Evolutionary conservation across 2,329 filamentous ascomycete species (phyloP), one percentile per base, ranked within the genome.

Genomic region (Beauveria sp.): DNA sequence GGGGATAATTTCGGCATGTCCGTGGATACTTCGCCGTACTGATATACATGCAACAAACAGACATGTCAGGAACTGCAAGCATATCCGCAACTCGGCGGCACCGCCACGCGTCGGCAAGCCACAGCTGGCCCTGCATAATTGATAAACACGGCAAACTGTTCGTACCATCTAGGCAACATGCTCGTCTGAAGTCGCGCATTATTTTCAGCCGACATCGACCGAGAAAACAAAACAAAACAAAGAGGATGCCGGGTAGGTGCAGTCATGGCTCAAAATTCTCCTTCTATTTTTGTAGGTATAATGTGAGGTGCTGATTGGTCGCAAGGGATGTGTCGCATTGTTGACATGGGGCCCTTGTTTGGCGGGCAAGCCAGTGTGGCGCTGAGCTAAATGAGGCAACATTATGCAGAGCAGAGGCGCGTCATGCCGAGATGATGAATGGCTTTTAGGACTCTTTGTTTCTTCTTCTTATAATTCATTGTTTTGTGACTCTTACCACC

Each of bases 401-500:
- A 45, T 59, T 59, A 59, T 59, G 57, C 57, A 57, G 42, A 47
- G 43, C 52, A 50, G 46, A 26, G 46, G 38, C 47, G 56, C 47
- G 20, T 59, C 30, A 59, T 52, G 14, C n/a, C 8, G 34, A 42
- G 46, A 18, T 24, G 26, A 58, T 51, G 51, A 43, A 57, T 24
- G 28, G 49, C 28, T 50, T 28, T 28, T n/a, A 28, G 10, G 6
- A 30, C 28, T 7, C 34, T 38, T 38, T 16, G 16, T 1, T 5
- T 38, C 5, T 14, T 10, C 30, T 10, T 5, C 34, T 38, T 16
- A 3, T 24, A 24, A 24, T 24, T 24, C 22, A 38, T 38, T 38
- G 5, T 38, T 6, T 38, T 38, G 34, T 16, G 4, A 16, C 5
- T 14, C 5, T 16, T 16, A 38, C 34, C 34, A 5, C 34, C 12